These are phyloP conservation scores for Colletotrichum destructivum DNA, from an alignment of 2,329 filamentous ascomycete species.

Conservation along the genomic window DNA sequence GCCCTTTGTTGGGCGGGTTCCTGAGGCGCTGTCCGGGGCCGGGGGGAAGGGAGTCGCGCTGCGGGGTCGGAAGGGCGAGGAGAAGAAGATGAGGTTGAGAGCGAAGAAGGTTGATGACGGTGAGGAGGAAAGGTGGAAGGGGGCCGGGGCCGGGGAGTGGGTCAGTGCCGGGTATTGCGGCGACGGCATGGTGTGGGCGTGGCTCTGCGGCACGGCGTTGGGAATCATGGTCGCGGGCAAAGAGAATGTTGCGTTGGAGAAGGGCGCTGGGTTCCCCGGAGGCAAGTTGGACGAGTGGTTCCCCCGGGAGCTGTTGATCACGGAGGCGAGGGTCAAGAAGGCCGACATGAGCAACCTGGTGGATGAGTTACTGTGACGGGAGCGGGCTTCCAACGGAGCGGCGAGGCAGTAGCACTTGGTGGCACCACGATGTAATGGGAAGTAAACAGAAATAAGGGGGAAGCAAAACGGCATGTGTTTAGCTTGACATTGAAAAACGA, in stretches of 20 bases:
- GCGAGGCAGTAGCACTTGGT: no score
- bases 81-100: neutral
- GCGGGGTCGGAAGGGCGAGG: neutral
- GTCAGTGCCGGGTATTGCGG: conserved; percentile 66
- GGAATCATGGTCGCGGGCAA: conserved; percentile 62
- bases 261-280: conserved; percentile 52
- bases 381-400: neutral
- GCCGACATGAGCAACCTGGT: conserved; percentile 55
- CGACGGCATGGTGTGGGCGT: conserved; percentile 69
- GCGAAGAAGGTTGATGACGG: neutral
- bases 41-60: conserved; percentile 41
- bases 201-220: conserved; percentile 65
- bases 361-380: conserved; percentile 40
- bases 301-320: conserved; percentile 54
- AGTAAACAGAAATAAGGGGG: no score
- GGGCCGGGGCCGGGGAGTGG: conserved; percentile 59
- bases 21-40: conserved; percentile 46
- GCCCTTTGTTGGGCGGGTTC: conserved; percentile 65
- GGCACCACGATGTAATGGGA: no score
- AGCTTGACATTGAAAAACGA: no score
- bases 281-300: conserved; percentile 59
- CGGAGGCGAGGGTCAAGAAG: conserved; percentile 52
- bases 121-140: neutral
- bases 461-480: no score
- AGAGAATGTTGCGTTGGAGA: conserved; percentile 50